A percentile compares a stretch with the other conserved stretches of the same genome.
Conservation (phyloP, 495 filamentous ascomycete genomes). For the Podospora australis region DNA sequence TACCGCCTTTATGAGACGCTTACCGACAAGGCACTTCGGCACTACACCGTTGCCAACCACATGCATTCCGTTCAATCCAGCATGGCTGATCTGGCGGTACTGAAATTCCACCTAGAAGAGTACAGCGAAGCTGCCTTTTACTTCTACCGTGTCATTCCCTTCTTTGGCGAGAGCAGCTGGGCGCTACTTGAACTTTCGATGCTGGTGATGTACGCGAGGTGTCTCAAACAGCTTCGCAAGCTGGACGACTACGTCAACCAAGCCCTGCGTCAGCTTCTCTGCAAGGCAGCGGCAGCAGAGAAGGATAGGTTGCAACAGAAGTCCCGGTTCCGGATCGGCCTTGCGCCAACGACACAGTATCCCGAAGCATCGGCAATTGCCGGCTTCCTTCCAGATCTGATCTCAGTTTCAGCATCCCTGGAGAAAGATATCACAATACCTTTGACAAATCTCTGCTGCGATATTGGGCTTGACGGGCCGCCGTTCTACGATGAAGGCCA, state of each 20-base stretch:
- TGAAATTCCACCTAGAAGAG: slow-evolving; percentile 70
- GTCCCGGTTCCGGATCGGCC: slow-evolving; percentile 23
- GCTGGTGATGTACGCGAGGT: slow-evolving; percentile 78
- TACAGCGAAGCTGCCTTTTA: slow-evolving; percentile 68
- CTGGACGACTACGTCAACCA: slow-evolving; percentile 74
- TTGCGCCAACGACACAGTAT: slow-evolving; percentile 22
- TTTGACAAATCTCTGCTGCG: slow-evolving; percentile 65
- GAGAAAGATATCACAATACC: slow-evolving; percentile 60
- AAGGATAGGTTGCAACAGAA: slow-evolving; percentile 40
- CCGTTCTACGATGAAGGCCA: slow-evolving; percentile 61
- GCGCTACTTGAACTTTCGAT: slow-evolving; percentile 70
- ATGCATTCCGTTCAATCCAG: slow-evolving; percentile 66
- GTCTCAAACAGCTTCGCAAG: slow-evolving; percentile 67
- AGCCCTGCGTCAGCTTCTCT: slow-evolving; percentile 65
- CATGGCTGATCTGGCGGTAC: slow-evolving; percentile 77
- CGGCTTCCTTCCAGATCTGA: slow-evolving; percentile 59
- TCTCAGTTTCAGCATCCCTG: slow-evolving; percentile 55
- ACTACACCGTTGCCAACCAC: slow-evolving; percentile 70
- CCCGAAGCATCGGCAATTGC: slow-evolving; percentile 51
- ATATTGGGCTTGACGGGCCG: slow-evolving; percentile 61
- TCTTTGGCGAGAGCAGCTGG: slow-evolving; percentile 79
- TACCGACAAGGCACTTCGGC: slow-evolving; percentile 63
- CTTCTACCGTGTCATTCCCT: slow-evolving; percentile 73
- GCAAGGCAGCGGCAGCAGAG: slow-evolving; percentile 60
- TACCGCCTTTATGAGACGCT: slow-evolving; percentile 64